Percentiles rank a stretch among this genome's conserved stretches.
Evolutionary conservation across 495 filamentous ascomycete genomes (phyloP).

Genomic region (Daldinia caldariorum): DNA sequence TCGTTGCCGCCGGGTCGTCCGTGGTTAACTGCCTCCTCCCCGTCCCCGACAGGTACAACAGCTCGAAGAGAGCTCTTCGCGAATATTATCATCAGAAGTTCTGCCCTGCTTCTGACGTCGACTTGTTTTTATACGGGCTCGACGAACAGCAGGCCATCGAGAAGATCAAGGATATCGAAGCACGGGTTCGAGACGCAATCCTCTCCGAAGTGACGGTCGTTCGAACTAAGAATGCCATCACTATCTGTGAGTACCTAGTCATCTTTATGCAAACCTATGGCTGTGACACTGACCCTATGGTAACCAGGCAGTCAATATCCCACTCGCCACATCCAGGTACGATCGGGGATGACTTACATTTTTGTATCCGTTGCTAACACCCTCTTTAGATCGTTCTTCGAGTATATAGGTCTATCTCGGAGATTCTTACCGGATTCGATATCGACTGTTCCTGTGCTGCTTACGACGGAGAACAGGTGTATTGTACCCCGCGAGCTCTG

Average conservation of each 20-base stretch:
- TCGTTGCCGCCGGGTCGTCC: conserved; percentile 79
- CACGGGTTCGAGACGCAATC: conserved; percentile 72
- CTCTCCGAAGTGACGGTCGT: conserved; percentile 79
- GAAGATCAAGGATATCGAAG: conserved; percentile 84
- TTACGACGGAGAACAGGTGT: conserved; percentile 81
- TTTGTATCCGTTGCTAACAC: conserved; percentile 18
- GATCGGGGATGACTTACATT: neutral
- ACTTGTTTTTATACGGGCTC: conserved; percentile 83
- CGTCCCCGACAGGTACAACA: conserved; percentile 69
- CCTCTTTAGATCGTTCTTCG: conserved; percentile 77
- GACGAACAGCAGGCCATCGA: conserved; percentile 76
- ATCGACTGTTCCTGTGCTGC: conserved; percentile 84
- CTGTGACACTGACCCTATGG: neutral
- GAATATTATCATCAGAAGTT: conserved; percentile 82
- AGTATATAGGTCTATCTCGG: conserved; percentile 80
- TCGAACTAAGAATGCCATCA: conserved; percentile 84
- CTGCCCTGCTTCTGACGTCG: conserved; percentile 83
- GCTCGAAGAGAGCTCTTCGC: conserved; percentile 71
- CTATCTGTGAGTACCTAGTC: conserved; percentile 65
- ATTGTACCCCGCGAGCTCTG: conserved; percentile 73
- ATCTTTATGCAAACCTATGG: neutral
- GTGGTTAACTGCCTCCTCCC: conserved; percentile 79
- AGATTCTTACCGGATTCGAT: conserved; percentile 87
- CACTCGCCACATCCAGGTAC: conserved; percentile 74
- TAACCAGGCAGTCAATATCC: conserved; percentile 75